A percentile compares a stretch with the other conserved stretches of the same genome.
These are phyloP conservation scores for Lotmaria passim DNA, from an alignment of 208 protist species.

Conservation along the genomic window DNA sequence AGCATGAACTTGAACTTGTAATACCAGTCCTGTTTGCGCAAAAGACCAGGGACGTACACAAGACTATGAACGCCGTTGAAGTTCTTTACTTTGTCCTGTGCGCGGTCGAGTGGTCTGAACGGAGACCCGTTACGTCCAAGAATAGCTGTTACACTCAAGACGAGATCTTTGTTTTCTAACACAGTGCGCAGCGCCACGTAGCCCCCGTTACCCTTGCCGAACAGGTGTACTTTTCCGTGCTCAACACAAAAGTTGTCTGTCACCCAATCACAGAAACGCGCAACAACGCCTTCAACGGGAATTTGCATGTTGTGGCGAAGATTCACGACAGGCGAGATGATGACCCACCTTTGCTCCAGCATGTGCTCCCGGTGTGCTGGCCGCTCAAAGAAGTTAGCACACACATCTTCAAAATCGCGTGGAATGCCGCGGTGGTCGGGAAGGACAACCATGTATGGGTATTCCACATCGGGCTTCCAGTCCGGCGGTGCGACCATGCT, in stretches of 20 bases:
- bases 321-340: conserved; percentile 81
- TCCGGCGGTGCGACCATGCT: conserved; percentile 77
- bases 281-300: conserved; percentile 80
- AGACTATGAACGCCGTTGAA: conserved; percentile 83
- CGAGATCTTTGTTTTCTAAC: conserved; percentile 77
- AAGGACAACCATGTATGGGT: conserved; percentile 85
- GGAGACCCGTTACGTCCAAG: conserved; percentile 75
- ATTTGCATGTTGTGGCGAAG: conserved; percentile 80
- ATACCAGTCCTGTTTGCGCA: conserved; percentile 86
- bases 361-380: conserved; percentile 71
- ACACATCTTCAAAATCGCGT: conserved; percentile 89
- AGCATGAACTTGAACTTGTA: conserved; percentile 94
- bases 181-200: conserved; percentile 81
- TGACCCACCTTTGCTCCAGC: conserved; percentile 74
- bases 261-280: conserved; percentile 89
- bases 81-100: conserved; percentile 81
- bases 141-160: conserved; percentile 78
- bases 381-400: conserved; percentile 87
- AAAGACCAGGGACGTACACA: conserved; percentile 81
- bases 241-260: conserved; percentile 76
- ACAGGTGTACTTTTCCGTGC: conserved; percentile 78
- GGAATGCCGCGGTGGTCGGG: conserved; percentile 76
- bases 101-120: conserved; percentile 71
- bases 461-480: conserved; percentile 61
- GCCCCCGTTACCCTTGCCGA: conserved; percentile 85